Base-by-base conservation (phyloP, 78 protist genomes). In the Polysphondylium violaceum region DNA sequence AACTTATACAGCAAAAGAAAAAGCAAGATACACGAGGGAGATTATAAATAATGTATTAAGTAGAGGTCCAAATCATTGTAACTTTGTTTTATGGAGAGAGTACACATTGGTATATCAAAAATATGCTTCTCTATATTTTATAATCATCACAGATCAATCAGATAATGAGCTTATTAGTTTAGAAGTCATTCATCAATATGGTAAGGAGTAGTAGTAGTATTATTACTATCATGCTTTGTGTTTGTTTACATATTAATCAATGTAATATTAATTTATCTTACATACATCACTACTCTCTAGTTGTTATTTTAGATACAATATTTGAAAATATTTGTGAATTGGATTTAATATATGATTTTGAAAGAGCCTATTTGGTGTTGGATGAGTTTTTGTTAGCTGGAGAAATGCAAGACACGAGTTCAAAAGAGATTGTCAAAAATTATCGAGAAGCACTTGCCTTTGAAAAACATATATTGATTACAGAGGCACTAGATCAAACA, bases 321-420 rank as follows among this genome's bases (percentile, higher is more conserved):
- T 83, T 83, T 44, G 74, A 50, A 59, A 83, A 94, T 74, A 96
- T 98, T 60, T 98, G 99, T 73, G 99, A 98, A 88, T 88, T 98
- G 31, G 99, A 98, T 77, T 87, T 98, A 43, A 97, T 98, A 74
- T 97, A 96, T 94, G 98, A 97, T 59, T 98, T 97, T 94, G 95
- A 97, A 92, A 97, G 96, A 86, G 98, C 98, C 1, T 97, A 97
- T 86, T 95, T 67, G 53, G 69, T 98, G 31, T 76, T 97, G 41
- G 98, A 97, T 63, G 99, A 98, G 88, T 86, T 95, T 44, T 7
- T 98, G 12, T 58, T 97, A 16, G 96, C 87, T 8, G 99, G 99
- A 4, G 97, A 97, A 77, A 55, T 94, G 36, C 97, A 96, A 53
- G 99, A 98, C 61, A 63, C 95, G 5, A 58, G 87, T 74, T 88